Percentiles rank a stretch among this genome's conserved stretches.
phyloP scores from a whole-genome alignment of 345 rosid genomes.

The Syzygium aromaticum region DNA sequence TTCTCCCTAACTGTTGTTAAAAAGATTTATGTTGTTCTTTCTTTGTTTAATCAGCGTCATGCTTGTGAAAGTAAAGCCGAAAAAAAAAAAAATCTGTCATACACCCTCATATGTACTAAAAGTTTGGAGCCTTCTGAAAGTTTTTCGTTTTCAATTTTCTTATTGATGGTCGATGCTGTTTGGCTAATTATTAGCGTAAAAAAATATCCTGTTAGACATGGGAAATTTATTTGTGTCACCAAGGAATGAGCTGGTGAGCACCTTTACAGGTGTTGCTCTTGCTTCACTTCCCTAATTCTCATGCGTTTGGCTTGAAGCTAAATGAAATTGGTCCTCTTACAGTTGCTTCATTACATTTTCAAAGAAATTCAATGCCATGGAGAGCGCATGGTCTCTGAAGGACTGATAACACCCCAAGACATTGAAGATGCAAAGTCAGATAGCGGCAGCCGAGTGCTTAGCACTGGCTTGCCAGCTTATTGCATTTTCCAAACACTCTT shows the following conservation, averaged over 20 bases:
- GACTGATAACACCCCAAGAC: conserved; percentile 68
- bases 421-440: conserved; percentile 66
- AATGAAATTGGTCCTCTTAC: conserved; percentile 13
- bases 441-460: conserved; percentile 54
- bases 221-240: not conserved
- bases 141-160: not conserved
- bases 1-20: not conserved
- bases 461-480: conserved; percentile 87
- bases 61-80: not conserved
- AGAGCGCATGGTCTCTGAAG: conserved; percentile 57
- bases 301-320: not conserved
- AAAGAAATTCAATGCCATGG: conserved; percentile 51
- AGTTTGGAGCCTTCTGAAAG: not conserved
- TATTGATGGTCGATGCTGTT: not conserved
- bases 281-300: not conserved
- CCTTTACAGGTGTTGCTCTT: not conserved
- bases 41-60: not conserved
- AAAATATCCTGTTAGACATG: not conserved
- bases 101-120: not conserved
- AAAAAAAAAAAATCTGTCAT: not conserved
- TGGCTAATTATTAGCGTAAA: not conserved
- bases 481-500: conserved; percentile 34
- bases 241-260: not conserved
- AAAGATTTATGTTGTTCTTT: not conserved
- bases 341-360: conserved; percentile 61